These are phyloP conservation scores for Pholiota adiposa DNA, from an alignment of 1,284 basidiomycete species.

Conservation along the genomic window DNA sequence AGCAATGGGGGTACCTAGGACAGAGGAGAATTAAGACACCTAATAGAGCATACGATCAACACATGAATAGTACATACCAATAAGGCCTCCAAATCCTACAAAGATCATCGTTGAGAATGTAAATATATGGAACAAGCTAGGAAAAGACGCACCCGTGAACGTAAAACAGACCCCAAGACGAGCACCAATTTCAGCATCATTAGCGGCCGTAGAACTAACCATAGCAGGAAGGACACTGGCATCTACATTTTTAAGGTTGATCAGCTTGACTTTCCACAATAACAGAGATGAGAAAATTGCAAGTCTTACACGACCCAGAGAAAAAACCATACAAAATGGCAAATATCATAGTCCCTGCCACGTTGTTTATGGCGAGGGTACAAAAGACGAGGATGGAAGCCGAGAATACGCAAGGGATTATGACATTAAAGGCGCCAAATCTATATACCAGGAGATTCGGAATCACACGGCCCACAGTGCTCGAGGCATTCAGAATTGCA, in stretches of 20 bases:
- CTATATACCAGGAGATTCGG: conserved; percentile 39
- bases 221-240: conserved; percentile 37
- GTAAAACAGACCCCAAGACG: conserved; percentile 45
- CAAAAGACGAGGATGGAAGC: conserved; percentile 43
- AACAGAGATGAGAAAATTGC: neutral
- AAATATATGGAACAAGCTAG: neutral
- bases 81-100: conserved; percentile 41
- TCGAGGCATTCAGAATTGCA: conserved; percentile 47
- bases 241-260: conserved; percentile 26
- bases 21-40: neutral
- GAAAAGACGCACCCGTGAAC: conserved; percentile 37
- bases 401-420: conserved; percentile 37
- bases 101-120: neutral
- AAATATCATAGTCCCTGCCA: conserved; percentile 45
- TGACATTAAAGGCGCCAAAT: conserved; percentile 45
- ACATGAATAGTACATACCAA: too few species aligned
- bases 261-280: neutral
- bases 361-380: conserved; percentile 43
- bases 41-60: neutral
- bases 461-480: conserved; percentile 42
- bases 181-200: conserved; percentile 44
- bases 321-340: conserved; percentile 55
- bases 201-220: conserved; percentile 38
- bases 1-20: conserved; percentile 36
- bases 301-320: conserved; percentile 45